Percentiles rank a stretch among this genome's conserved stretches.
These are phyloP conservation scores for Ceratocystis papillata DNA, from an alignment of 2,329 filamentous ascomycete genomes.

Conservation along the genomic window DNA sequence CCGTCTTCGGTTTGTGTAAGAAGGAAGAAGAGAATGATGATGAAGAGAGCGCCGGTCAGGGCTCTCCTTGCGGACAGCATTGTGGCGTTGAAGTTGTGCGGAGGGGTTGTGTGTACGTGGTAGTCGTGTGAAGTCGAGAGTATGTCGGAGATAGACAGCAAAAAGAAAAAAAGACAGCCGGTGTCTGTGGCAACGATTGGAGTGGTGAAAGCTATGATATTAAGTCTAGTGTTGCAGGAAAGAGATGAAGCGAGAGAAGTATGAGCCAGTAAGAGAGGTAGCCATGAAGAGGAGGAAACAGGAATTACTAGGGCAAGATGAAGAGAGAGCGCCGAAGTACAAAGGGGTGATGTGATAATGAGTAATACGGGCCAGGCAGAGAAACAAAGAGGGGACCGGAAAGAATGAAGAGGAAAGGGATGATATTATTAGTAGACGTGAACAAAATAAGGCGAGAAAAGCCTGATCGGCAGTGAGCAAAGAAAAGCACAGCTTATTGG, in stretches of 20 bases:
- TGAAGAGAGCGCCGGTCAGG: slow-evolving; percentile 56
- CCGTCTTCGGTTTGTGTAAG: slow-evolving; percentile 50
- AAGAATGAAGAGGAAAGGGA: not conserved
- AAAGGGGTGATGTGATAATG: not conserved
- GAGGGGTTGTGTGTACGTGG: not conserved
- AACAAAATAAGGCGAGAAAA: too few relatives aligned
- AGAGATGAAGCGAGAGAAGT: too few relatives aligned
- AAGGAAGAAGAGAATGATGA: slow-evolving; percentile 60
- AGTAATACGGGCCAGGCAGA: not conserved
- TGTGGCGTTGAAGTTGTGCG: slow-evolving; percentile 26
- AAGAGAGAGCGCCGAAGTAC: not conserved
- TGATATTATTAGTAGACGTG: not conserved
- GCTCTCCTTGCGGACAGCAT: slow-evolving; percentile 77
- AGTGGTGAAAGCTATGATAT: not conserved
- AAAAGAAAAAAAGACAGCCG: not conserved
- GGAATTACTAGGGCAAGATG: not conserved
- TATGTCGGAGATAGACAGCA: not conserved
- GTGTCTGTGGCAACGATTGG: not conserved
- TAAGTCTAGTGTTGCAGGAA: not conserved
- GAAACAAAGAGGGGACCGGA: not conserved
- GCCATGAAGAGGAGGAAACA: slow-evolving; percentile 3
- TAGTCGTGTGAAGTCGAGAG: not conserved
- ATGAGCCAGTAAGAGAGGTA: not conserved
- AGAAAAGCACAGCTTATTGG: not conserved
- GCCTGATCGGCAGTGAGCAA: too few relatives aligned